Percentiles rank a stretch among this genome's conserved stretches.
Evolutionary conservation across 1,139 yeast species (phyloP).

Genomic region (Lodderomyces elongisporus): DNA sequence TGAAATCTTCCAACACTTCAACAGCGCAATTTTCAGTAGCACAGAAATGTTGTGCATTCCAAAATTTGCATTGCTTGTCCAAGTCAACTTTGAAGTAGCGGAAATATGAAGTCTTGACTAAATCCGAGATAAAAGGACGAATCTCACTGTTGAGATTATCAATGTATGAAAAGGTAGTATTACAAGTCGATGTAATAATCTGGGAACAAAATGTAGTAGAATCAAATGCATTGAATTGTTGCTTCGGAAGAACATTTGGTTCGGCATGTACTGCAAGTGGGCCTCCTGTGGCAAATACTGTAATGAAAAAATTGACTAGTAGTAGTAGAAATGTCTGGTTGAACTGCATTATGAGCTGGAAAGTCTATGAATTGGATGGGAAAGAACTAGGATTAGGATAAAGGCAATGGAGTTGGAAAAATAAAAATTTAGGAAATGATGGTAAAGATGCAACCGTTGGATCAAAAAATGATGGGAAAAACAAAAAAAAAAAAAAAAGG

Average conservation of each 20-base stretch:
- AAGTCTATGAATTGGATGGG: too few species aligned
- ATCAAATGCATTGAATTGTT: constrained; percentile 32
- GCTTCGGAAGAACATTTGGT: constrained; percentile 11
- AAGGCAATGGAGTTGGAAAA: too few species aligned
- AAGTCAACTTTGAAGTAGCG: constrained; percentile 82
- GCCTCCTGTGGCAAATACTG: constrained; percentile 5
- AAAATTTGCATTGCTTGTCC: constrained; percentile 83
- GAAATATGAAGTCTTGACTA: constrained; percentile 73
- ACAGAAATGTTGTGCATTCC: constrained; percentile 81
- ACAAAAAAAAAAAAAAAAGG: too few species aligned
- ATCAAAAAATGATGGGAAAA: too few species aligned
- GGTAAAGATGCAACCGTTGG: too few species aligned
- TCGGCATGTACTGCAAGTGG: constrained; percentile 2
- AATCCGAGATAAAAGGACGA: constrained; percentile 46
- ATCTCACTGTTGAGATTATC: constrained; percentile 33
- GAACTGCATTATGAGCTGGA: neutral
- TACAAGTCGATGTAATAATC: constrained; percentile 43
- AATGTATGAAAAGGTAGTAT: constrained; percentile 44
- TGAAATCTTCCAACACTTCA: constrained; percentile 53
- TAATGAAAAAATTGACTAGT: constrained; percentile 6
- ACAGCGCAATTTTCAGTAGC: constrained; percentile 94
- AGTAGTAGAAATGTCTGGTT: constrained; percentile 7
- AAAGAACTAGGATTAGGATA: too few species aligned
- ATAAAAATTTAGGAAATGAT: too few species aligned
- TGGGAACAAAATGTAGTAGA: constrained; percentile 46